Evolutionary conservation across 2,329 filamentous ascomycete genomes (phyloP).

Genomic region (Microcera coccophila): DNA sequence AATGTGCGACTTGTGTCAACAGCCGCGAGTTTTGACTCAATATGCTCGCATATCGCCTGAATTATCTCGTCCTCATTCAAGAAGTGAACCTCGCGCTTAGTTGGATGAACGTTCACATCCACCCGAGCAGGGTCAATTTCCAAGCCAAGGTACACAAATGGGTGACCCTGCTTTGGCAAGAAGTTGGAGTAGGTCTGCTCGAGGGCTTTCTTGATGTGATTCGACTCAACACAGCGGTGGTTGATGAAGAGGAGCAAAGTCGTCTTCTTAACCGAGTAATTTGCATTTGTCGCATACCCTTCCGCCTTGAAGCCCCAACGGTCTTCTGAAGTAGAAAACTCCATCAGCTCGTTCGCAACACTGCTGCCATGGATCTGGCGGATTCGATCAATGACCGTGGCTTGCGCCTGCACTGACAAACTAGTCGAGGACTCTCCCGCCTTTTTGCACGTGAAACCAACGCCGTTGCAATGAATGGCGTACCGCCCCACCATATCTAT

Average conservation of each 20-base stretch:
- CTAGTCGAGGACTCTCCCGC: constrained; percentile 81
- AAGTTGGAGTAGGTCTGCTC: constrained; percentile 88
- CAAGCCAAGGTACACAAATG: constrained; percentile 87
- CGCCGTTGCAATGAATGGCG: constrained; percentile 84
- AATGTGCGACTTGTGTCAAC: constrained; percentile 95
- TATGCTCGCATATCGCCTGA: constrained; percentile 75
- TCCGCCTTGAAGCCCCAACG: constrained; percentile 80
- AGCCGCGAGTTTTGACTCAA: constrained; percentile 72
- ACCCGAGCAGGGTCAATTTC: constrained; percentile 90
- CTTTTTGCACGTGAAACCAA: constrained; percentile 96
- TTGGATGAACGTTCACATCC: constrained; percentile 96
- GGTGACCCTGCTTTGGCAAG: constrained; percentile 88
- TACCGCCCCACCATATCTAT: constrained; percentile 92
- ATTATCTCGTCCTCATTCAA: constrained; percentile 96
- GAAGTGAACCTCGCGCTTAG: constrained; percentile 95
- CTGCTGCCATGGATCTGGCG: constrained; percentile 81
- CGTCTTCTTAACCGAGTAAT: constrained; percentile 89
- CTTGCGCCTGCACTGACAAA: constrained; percentile 71
- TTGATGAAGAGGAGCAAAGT: constrained; percentile 92
- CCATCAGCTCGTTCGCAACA: constrained; percentile 83
- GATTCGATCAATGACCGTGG: constrained; percentile 75
- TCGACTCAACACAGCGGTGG: constrained; percentile 87
- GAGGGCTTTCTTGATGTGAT: constrained; percentile 79
- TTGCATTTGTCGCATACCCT: constrained; percentile 85
- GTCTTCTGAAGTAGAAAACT: constrained; percentile 66